Evolutionary conservation across 257 asterid genomes (phyloP).

Genomic region (Fraxinus pennsylvanica): DNA sequence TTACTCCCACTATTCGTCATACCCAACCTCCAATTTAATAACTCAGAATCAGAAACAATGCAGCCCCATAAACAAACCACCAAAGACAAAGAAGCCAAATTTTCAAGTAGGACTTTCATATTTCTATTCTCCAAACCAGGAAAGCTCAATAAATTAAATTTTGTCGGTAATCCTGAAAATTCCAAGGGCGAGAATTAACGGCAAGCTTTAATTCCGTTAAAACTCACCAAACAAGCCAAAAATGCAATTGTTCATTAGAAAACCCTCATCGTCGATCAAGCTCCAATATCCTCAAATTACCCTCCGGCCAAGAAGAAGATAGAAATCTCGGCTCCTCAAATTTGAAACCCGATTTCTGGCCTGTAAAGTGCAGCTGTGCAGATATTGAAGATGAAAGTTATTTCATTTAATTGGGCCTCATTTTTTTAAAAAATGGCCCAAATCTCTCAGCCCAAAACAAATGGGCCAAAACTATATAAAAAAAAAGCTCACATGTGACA

Average conservation of each 20-base stretch:
- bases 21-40: no score
- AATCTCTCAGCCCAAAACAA: no score
- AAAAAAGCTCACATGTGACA: no score
- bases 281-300: constrained; percentile 40
- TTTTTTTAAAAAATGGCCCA: no score
- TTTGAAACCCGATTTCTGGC: constrained; percentile 48
- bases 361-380: constrained; percentile 42
- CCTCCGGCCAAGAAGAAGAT: constrained; percentile 42
- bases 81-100: not conserved
- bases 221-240: constrained; percentile 38
- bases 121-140: no score
- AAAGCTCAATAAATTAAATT: no score
- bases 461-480: no score
- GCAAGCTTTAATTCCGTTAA: constrained; percentile 33
- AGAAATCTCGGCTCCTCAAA: constrained; percentile 46
- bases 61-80: not conserved
- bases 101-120: no score
- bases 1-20: not conserved
- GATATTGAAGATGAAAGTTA: no score
- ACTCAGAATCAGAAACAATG: no score
- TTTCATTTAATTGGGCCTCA: no score
- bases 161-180: not conserved
- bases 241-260: constrained; percentile 36
- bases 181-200: constrained; percentile 1
- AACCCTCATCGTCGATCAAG: constrained; percentile 34